A percentile compares a stretch with the other conserved stretches of the same genome.
Conservation (phyloP, 2,329 filamentous ascomycete species). For the Ophioceras dolichostomum region DNA sequence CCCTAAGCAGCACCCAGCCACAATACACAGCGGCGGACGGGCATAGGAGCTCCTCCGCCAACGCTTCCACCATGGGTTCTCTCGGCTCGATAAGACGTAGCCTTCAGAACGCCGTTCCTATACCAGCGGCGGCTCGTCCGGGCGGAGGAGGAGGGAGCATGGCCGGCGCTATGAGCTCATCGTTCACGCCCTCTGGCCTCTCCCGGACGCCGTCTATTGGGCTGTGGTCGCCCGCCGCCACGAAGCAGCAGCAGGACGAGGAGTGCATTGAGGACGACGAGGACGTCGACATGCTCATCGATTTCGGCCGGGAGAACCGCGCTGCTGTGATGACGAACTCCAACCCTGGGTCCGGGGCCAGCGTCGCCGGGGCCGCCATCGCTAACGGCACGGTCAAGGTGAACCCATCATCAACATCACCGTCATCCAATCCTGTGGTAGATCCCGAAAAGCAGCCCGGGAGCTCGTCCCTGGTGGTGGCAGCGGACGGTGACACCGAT, state of each 20-base stretch:
- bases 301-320: no score
- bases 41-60: constrained; percentile 32
- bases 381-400: neutral
- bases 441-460: no score
- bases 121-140: constrained; percentile 4
- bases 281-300: constrained; percentile 16
- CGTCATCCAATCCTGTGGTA: neutral
- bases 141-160: no score
- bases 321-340: neutral
- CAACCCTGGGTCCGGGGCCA: neutral
- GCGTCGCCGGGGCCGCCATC: no score
- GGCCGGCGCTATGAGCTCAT: no score
- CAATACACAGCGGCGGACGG: constrained; percentile 13
- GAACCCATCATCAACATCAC: neutral
- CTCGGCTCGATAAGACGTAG: constrained; percentile 4
- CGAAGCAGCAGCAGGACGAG: constrained; percentile 10
- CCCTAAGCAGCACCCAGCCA: constrained; percentile 8
- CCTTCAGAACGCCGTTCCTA: constrained; percentile 3
- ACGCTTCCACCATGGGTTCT: constrained; percentile 12
- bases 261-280: constrained; percentile 28
- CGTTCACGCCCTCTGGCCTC: constrained; percentile 9
- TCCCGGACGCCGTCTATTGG: constrained; percentile 30
- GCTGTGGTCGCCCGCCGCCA: constrained; percentile 31
- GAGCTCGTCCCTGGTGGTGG: no score
- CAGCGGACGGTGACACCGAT: constrained; percentile 34